Conservation (phyloP, 495 filamentous ascomycete species). For the Xylaria palmicola region DNA sequence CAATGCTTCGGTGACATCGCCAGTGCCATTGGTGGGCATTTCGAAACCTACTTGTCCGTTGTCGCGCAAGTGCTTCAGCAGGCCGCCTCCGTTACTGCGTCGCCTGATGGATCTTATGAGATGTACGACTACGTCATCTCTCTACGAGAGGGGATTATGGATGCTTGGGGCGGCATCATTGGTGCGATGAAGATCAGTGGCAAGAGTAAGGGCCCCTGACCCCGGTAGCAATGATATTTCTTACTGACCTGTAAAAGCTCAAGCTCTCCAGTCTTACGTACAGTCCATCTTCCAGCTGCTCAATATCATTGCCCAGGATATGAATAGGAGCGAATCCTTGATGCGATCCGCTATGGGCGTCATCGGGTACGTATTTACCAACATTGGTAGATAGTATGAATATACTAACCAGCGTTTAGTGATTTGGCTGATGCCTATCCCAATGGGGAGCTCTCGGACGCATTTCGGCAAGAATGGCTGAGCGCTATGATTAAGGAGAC, state of each 20-base stretch:
- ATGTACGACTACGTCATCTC: slow-evolving; percentile 96
- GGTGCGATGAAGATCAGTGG: slow-evolving; percentile 81
- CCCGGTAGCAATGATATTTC: neutral
- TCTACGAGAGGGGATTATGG: slow-evolving; percentile 95
- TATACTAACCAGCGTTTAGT: slow-evolving; percentile 53
- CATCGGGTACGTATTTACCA: slow-evolving; percentile 67
- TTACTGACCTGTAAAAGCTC: slow-evolving; percentile 49
- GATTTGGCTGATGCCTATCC: slow-evolving; percentile 94
- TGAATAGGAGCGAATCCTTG: slow-evolving; percentile 84
- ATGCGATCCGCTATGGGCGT: slow-evolving; percentile 94
- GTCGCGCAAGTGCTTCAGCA: slow-evolving; percentile 93
- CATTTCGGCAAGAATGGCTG: slow-evolving; percentile 89
- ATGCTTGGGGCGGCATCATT: slow-evolving; percentile 96
- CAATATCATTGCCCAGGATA: slow-evolving; percentile 74
- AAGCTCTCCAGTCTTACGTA: slow-evolving; percentile 71
- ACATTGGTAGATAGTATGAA: neutral
- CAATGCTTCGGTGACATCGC: slow-evolving; percentile 98
- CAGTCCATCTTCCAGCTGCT: slow-evolving; percentile 88
- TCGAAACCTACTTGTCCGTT: slow-evolving; percentile 86
- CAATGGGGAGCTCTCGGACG: slow-evolving; percentile 76
- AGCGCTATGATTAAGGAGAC: slow-evolving; percentile 83
- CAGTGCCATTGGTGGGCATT: slow-evolving; percentile 87
- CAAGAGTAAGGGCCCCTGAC: slow-evolving; percentile 60
- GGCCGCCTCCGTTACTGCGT: slow-evolving; percentile 75
- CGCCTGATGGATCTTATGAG: slow-evolving; percentile 72